phyloP scores from a whole-genome alignment of 192 early-diverging fungal species.

The Entophlyctis luteolus region DNA sequence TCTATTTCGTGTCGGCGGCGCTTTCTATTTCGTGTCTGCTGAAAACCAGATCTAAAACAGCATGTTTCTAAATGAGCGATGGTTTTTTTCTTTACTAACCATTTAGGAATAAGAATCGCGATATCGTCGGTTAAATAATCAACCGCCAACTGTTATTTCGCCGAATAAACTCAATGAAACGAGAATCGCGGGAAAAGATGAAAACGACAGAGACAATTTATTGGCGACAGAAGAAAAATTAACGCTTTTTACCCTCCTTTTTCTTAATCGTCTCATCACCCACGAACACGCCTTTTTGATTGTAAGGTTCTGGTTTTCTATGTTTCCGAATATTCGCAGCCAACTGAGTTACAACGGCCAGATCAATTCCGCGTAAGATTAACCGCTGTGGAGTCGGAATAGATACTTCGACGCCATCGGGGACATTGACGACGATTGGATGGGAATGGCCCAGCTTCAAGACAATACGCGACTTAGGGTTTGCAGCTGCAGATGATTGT shows the following conservation, averaged over 20 bases:
- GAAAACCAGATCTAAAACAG: too few relatives aligned
- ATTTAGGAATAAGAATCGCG: too few relatives aligned
- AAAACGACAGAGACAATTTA: too few relatives aligned
- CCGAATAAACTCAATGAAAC: too few relatives aligned
- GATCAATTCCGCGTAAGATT: constrained; percentile 73
- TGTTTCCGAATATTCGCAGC: constrained; percentile 86
- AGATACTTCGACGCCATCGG: constrained; percentile 69
- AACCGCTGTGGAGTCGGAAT: constrained; percentile 82
- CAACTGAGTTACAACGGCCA: constrained; percentile 79
- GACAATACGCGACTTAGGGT: constrained; percentile 43
- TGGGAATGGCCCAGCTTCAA: constrained; percentile 89
- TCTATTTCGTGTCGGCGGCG: too few relatives aligned
- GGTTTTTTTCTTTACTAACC: too few relatives aligned
- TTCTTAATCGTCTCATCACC: constrained; percentile 97
- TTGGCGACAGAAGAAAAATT: too few relatives aligned
- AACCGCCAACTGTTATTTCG: too few relatives aligned
- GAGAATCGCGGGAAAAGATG: too few relatives aligned
- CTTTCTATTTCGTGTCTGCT: too few relatives aligned
- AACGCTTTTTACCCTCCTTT: constrained; percentile 92
- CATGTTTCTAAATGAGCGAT: too few relatives aligned
- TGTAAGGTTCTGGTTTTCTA: constrained; percentile 96
- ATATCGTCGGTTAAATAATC: too few relatives aligned
- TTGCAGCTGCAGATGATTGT: neutral
- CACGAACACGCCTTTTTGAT: constrained; percentile 99
- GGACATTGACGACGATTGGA: constrained; percentile 73